Base-by-base conservation (phyloP, 139 green algal genomes). In the Chlorokybus atmophyticus region DNA sequence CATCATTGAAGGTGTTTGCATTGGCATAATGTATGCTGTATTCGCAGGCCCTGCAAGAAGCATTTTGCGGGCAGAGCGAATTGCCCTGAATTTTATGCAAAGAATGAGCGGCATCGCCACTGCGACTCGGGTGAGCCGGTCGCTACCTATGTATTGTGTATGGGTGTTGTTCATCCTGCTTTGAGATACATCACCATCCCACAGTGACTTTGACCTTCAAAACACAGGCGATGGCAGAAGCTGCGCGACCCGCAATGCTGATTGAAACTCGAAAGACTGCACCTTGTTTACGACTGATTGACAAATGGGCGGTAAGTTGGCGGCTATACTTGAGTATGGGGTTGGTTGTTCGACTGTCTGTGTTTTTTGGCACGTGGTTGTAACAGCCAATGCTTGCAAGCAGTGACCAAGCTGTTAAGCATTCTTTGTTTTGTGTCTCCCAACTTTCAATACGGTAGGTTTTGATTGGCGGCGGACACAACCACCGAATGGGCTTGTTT, bases 41-140 rank as follows among this genome's bases (percentile, higher is more conserved):
- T 68, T 71, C 23, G 8, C 7, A 24, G 88, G 90, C 29, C 53
- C 35, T n/a, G 90, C 87, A 0, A 59, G 72, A 1, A 78, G 73
- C 48, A 91, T 99, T 27, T 76, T 99, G n/a, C 59, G 85, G 42
- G 92, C 85, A 2, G 92, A 99, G 74, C 78, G 92, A 0, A 67
- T 97, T 8, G 86, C 82, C 3, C 81, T 99, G 32, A 99, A 99
- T 78, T 98, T 95, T 66, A 89, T 99, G 92, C 91, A 98, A 76
- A 17, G 74, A 2, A 77, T 75, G 74, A 78, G 67, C 56, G 74
- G 74, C 47, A 90, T 96, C 21, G 90, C 90, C 2, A 94, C 82
- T 29, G 73, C 81, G 1, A 94, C 90, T 3, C 49, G 29, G 53
- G 62, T 70, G 10, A 59, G 52, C 27, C n/a, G n/a, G n/a, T n/a